phyloP scores from a whole-genome alignment of 148 eudicot species.

The Diospyros lotus region DNA sequence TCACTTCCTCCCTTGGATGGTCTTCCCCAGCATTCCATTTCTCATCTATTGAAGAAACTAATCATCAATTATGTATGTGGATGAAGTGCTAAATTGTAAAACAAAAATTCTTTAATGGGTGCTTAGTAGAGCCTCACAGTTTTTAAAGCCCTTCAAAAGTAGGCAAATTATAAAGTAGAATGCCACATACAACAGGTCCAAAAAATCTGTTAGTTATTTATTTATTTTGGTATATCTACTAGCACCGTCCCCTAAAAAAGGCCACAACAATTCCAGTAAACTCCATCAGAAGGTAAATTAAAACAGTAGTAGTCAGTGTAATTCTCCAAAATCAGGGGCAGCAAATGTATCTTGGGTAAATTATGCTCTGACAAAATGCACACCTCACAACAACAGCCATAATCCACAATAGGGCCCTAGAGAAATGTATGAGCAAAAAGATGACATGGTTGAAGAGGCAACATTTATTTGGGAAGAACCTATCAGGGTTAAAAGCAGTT shows the following conservation, averaged over 20 bases:
- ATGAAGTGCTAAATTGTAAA: not conserved
- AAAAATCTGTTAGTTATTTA: not conserved
- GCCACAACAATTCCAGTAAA: no score
- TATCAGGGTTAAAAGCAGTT: no score
- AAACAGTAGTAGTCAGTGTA: no score
- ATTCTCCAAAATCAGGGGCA: no score
- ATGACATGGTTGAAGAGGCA: no score
- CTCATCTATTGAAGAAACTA: constrained; percentile 43
- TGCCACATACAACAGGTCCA: not conserved
- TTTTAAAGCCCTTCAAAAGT: not conserved
- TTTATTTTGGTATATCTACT: not conserved
- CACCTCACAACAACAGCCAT: no score
- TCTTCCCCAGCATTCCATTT: constrained; percentile 35
- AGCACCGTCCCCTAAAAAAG: not conserved
- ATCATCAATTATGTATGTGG: not conserved
- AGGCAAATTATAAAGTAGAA: not conserved
- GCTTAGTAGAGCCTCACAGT: not conserved
- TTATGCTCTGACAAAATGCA: no score
- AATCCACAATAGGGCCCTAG: no score
- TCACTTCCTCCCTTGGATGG: constrained; percentile 53
- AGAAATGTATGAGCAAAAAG: no score
- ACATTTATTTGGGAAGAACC: no score
- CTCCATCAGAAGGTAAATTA: no score
- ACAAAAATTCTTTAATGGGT: not conserved
- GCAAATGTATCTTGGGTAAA: no score